Base-by-base conservation (phyloP, 1,284 basidiomycete genomes). In the Ustilago loliicola region DNA sequence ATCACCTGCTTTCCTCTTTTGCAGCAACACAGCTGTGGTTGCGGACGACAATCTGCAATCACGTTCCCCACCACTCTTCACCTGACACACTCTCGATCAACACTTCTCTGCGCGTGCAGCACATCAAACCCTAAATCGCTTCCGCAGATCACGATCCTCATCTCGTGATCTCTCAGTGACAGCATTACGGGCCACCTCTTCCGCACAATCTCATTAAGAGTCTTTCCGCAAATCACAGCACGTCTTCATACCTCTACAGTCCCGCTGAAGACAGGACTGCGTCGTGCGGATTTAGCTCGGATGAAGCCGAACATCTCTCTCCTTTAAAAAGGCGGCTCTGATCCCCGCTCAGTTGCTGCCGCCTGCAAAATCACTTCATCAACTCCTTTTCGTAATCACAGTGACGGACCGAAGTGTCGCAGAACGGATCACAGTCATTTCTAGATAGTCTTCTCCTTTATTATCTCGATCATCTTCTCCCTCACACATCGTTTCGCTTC, bases 201-300 rank as follows among this genome's bases (percentile, higher is more conserved):
- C 56, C 65, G 70, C 70, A 59, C 64, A 67, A 66, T 52, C 65
- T 64, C 65, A 40, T 72, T 27, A 1, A 25, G 11, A 27, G 21
- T 15, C 6, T 17, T 50, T 30, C 60, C 23, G 40, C 60, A 48
- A n/a, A 32, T 50, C 36, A 45, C 51, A 56, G 21, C 9, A 25
- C 38, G 23, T 25, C 36, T 21, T 19, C 10, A 32, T 19, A 58
- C 21, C 32, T 53, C 15, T 27, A 52, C 59, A 29, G 56, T 45
- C 23, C 30, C 38, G 25, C 59, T 42, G 7, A 15, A n/a, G 7
- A 21, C n/a, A 21, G 38, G 29, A 30, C 59, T 34, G 25, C 25
- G 30, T 11, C 4, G 38, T 59, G 56, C 51, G 17, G 42, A 47
- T 15, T 11, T 29, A 32, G 3, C 13, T 25, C 45, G 42, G 17